Evolutionary conservation across 345 rosid genomes (phyloP).

Genomic region (Conringia planisiliqua): DNA sequence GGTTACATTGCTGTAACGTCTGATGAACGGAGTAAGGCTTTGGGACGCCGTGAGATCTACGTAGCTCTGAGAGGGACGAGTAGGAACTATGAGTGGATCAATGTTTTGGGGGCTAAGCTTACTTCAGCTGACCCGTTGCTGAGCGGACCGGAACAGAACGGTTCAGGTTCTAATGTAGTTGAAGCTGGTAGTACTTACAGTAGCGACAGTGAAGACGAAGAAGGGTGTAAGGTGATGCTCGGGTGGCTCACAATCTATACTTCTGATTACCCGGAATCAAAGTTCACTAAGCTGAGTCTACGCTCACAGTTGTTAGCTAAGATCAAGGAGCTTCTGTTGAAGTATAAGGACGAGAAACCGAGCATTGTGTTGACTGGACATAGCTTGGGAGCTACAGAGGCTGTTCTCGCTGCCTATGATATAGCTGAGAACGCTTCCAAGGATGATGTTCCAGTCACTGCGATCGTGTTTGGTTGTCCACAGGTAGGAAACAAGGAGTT

Average conservation of each 20-base stretch:
- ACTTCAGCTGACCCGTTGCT: slow-evolving; percentile 51
- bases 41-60: slow-evolving; percentile 78
- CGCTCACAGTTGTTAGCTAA: slow-evolving; percentile 51
- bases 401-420: slow-evolving; percentile 65
- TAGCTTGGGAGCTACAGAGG: slow-evolving; percentile 79
- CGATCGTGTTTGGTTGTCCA: slow-evolving; percentile 74
- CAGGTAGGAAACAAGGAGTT: slow-evolving; percentile 73
- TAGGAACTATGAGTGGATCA: slow-evolving; percentile 78
- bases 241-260: slow-evolving; percentile 83
- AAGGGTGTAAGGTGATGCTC: slow-evolving; percentile 59
- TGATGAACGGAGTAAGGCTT: slow-evolving; percentile 42
- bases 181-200: slow-evolving; percentile 7
- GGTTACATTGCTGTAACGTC: slow-evolving; percentile 77
- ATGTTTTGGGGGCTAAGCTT: slow-evolving; percentile 57
- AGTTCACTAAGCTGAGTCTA: slow-evolving; percentile 56
- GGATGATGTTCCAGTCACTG: slow-evolving; percentile 64
- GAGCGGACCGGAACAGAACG: slow-evolving; percentile 1
- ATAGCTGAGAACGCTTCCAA: slow-evolving; percentile 56
- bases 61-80: slow-evolving; percentile 74
- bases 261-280: slow-evolving; percentile 56
- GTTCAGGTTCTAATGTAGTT: neutral
- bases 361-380: slow-evolving; percentile 70
- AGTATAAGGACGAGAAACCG: slow-evolving; percentile 51
- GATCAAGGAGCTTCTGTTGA: slow-evolving; percentile 48
- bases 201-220: slow-evolving; percentile 51